phyloP scores from a whole-genome alignment of 2,329 filamentous ascomycete species.

The Colletotrichum eremochloae region DNA sequence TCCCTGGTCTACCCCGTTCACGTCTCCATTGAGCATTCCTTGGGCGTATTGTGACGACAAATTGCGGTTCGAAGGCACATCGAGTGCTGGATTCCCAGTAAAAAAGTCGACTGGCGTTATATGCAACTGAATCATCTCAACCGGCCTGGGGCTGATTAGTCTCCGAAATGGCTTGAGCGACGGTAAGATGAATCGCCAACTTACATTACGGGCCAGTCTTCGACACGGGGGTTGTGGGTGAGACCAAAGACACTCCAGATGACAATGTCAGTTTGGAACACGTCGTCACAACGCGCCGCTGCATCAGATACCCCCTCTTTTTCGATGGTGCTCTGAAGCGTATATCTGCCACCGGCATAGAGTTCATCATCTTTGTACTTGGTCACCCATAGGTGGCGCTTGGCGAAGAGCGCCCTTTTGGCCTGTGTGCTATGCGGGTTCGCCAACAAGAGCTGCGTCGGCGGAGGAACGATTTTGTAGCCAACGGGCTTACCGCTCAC shows the following conservation, averaged over 20 bases:
- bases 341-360: conserved; percentile 15
- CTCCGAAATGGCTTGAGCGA: not conserved
- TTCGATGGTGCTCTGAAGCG: not conserved
- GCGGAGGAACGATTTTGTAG: too few relatives aligned
- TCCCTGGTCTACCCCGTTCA: not conserved
- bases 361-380: conserved; percentile 23
- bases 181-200: not conserved
- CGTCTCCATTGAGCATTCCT: not conserved
- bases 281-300: conserved; percentile 55
- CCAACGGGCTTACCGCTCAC: too few relatives aligned
- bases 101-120: conserved; percentile 65
- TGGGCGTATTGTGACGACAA: not conserved
- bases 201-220: conserved; percentile 70
- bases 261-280: conserved; percentile 69
- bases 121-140: conserved; percentile 64
- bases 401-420: too few relatives aligned
- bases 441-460: too few relatives aligned
- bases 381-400: conserved; percentile 13
- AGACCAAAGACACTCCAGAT: conserved; percentile 68
- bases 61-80: conserved; percentile 43
- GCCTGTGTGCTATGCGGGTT: too few relatives aligned
- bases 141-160: conserved; percentile 50
- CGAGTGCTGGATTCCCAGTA: conserved; percentile 61
- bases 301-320: conserved; percentile 1
- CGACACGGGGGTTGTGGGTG: conserved; percentile 67